These are phyloP conservation scores for Phalaenopsis equestris DNA, from an alignment of 106 monocot genomes.

Conservation along the genomic window DNA sequence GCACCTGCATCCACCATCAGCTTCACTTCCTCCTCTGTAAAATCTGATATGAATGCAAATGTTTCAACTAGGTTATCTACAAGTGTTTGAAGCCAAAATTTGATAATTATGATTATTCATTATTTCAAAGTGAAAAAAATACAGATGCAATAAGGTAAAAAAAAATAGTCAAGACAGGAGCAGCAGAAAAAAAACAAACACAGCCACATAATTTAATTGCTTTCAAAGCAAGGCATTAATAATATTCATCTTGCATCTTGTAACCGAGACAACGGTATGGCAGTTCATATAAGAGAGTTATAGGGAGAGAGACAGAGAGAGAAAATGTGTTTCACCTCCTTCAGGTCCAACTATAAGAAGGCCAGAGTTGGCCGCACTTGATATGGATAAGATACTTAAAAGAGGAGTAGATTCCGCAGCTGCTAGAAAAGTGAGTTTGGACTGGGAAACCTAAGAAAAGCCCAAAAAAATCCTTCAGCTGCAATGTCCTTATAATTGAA, in stretches of 20 bases:
- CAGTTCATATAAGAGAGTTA: too few relatives aligned
- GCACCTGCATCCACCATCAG: slow-evolving; percentile 60
- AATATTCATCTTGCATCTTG: too few relatives aligned
- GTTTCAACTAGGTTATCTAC: not conserved
- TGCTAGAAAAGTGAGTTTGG: slow-evolving; percentile 67
- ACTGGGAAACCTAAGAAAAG: slow-evolving; percentile 41
- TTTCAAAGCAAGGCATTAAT: too few relatives aligned
- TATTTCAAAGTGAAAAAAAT: too few relatives aligned
- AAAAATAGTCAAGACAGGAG: too few relatives aligned
- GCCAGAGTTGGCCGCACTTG: slow-evolving; percentile 31
- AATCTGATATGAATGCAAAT: slow-evolving; percentile 33
- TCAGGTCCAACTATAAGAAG: slow-evolving; percentile 83
- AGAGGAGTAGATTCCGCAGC: slow-evolving; percentile 77
- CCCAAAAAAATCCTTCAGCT: not conserved
- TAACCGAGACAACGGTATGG: not conserved
- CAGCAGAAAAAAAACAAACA: not conserved
- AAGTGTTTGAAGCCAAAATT: not conserved
- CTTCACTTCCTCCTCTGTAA: slow-evolving; percentile 75
- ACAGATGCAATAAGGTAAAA: too few relatives aligned
- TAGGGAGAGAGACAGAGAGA: too few relatives aligned
- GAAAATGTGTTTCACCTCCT: slow-evolving; percentile 43
- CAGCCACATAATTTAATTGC: not conserved
- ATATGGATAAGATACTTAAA: slow-evolving; percentile 32
- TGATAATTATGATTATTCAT: not conserved
- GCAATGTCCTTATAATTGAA: not conserved